Evolutionary conservation across 1,139 yeast species (phyloP).

Genomic region (Dujonia santamariae): DNA sequence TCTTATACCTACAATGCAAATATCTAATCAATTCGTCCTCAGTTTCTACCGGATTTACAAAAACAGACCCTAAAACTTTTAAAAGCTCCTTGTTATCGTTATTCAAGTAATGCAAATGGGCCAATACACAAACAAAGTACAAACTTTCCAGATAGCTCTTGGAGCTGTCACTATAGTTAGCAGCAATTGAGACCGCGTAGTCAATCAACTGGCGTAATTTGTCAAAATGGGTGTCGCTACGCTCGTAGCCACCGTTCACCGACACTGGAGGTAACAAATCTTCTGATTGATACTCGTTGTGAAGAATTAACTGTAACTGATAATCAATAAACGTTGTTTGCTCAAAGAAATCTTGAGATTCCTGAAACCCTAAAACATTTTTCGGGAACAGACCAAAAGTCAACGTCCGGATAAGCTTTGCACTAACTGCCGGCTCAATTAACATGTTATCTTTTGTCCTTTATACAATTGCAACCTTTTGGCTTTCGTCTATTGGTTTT

Average conservation of each 20-base stretch:
- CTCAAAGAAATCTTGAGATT: constrained; percentile 33
- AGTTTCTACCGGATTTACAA: not conserved
- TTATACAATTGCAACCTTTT: not conserved
- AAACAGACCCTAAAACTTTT: not conserved
- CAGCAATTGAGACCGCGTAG: constrained; percentile 27
- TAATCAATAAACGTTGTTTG: constrained; percentile 40
- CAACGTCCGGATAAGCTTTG: constrained; percentile 24
- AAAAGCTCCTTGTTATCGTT: constrained; percentile 23
- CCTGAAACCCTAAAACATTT: constrained; percentile 31
- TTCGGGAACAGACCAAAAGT: constrained; percentile 41
- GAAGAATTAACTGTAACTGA: constrained; percentile 34
- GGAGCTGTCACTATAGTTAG: constrained; percentile 24
- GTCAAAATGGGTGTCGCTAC: constrained; percentile 7
- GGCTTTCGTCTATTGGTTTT: too few relatives aligned
- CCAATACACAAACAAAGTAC: constrained; percentile 32
- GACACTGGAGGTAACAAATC: constrained; percentile 17
- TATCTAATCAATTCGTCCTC: constrained; percentile 27
- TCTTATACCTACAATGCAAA: constrained; percentile 35
- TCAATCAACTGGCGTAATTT: constrained; percentile 28
- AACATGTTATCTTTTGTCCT: constrained; percentile 17
- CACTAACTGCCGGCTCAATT: constrained; percentile 23
- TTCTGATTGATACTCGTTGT: constrained; percentile 28
- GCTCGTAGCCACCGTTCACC: constrained; percentile 9
- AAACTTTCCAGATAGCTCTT: constrained; percentile 30
- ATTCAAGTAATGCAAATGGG: constrained; percentile 34